Conservation (phyloP, 106 monocot species). For the Dactylorhiza incarnata region DNA sequence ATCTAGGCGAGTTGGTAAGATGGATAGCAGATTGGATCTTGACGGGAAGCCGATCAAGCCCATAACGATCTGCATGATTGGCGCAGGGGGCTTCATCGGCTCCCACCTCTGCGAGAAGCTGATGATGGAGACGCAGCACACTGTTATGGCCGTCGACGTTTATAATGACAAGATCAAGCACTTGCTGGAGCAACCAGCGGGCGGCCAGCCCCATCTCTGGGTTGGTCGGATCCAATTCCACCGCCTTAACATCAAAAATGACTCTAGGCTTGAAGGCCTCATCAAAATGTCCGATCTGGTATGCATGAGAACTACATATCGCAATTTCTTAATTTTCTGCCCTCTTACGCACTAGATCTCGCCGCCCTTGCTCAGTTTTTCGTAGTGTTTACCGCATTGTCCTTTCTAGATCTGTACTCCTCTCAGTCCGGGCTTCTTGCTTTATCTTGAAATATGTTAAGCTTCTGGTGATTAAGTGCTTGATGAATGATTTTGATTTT, state of each 20-base stretch:
- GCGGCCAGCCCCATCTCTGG: conserved; percentile 25
- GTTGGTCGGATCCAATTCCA: conserved; percentile 59
- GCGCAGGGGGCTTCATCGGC: conserved; percentile 73
- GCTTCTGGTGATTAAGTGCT: no score
- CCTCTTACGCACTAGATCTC: not conserved
- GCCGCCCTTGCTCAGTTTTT: not conserved
- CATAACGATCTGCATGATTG: conserved; percentile 70
- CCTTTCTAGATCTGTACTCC: conserved; percentile 7
- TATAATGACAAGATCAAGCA: conserved; percentile 73
- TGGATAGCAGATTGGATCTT: conserved; percentile 35
- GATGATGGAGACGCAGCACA: conserved; percentile 52
- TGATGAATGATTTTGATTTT: not conserved
- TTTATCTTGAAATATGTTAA: not conserved
- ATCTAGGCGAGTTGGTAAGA: no score
- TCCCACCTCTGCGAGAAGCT: conserved; percentile 74
- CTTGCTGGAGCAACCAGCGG: conserved; percentile 26
- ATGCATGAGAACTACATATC: not conserved
- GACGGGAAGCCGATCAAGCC: conserved; percentile 48
- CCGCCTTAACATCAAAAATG: conserved; percentile 76
- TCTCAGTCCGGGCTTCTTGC: not conserved
- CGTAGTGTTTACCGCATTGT: not conserved
- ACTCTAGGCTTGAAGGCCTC: conserved; percentile 66
- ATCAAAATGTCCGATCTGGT: conserved; percentile 72
- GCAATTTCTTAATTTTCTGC: not conserved
- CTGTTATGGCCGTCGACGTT: conserved; percentile 55